phyloP scores from a whole-genome alignment of 2,329 filamentous ascomycete species.

The Exophiala sideris region DNA sequence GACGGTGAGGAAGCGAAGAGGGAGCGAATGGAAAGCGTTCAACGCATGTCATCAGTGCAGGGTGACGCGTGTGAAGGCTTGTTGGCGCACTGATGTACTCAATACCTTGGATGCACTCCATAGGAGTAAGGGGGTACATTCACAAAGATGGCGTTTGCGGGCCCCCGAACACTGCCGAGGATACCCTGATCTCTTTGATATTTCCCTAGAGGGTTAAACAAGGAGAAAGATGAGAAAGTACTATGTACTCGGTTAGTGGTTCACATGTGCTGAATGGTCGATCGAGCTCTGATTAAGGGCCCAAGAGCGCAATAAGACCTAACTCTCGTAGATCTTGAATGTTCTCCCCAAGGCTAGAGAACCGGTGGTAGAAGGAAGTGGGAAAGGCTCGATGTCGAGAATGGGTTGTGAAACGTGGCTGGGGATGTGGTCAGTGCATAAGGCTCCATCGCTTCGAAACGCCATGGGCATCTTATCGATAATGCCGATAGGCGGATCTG shows the following conservation, averaged over 20 bases:
- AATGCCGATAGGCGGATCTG: no score
- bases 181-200: background rate
- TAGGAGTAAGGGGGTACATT: slow-evolving; percentile 3
- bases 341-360: background rate
- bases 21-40: background rate
- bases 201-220: background rate
- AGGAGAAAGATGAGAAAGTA: background rate
- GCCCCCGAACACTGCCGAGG: no score
- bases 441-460: no score
- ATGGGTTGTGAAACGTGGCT: no score
- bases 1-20: background rate
- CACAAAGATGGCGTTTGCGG: background rate
- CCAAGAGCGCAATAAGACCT: background rate
- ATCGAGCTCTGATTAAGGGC: slow-evolving; percentile 10
- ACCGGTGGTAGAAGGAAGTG: slow-evolving; percentile 1
- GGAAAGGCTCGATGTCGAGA: background rate
- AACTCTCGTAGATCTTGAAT: background rate
- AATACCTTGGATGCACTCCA: background rate
- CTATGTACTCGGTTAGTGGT: background rate
- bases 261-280: slow-evolving; percentile 4
- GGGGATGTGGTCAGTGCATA: no score
- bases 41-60: background rate
- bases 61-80: background rate
- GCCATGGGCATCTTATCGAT: no score
- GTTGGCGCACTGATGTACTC: background rate